A percentile compares a stretch with the other conserved stretches of the same genome.
phyloP scores from a whole-genome alignment of 2,329 filamentous ascomycete species.

The Samsoniella hepiali region DNA sequence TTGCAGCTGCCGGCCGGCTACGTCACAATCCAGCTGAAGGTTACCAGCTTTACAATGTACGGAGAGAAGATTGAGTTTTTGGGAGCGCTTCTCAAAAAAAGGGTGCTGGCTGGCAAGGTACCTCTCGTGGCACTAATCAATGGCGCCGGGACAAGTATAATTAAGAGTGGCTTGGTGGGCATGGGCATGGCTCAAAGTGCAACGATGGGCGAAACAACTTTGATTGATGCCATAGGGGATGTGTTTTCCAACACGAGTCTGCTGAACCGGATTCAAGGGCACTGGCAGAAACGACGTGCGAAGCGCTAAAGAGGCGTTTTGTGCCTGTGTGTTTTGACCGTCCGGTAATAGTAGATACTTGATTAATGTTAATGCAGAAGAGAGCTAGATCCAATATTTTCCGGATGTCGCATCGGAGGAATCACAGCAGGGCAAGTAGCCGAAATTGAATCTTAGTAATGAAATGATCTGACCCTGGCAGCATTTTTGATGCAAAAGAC shows the following conservation, averaged over 20 bases:
- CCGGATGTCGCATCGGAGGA: no score
- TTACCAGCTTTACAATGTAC: conserved; percentile 5
- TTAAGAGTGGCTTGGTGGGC: background rate
- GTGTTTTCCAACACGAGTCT: conserved; percentile 10
- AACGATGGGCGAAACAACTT: background rate
- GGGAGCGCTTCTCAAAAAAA: background rate
- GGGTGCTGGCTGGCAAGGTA: background rate
- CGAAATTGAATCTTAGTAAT: no score
- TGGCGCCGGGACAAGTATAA: conserved; percentile 1
- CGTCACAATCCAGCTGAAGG: background rate
- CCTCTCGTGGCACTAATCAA: conserved; percentile 10
- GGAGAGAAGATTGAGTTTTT: conserved; percentile 11
- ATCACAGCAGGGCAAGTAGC: no score
- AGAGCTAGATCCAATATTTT: no score
- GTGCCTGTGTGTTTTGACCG: no score
- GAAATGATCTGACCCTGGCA: no score
- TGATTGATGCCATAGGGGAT: conserved; percentile 7
- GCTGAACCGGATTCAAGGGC: background rate
- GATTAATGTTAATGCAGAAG: no score
- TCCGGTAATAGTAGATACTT: no score
- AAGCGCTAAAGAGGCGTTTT: background rate
- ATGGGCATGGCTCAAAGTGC: background rate
- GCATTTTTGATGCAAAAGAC: no score
- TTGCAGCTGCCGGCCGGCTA: background rate
- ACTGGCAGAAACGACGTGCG: background rate